Evolutionary conservation across 208 protist genomes (phyloP), one percentile per base, ranked within the genome.

Genomic region (Wallacemonas rigidus): DNA sequence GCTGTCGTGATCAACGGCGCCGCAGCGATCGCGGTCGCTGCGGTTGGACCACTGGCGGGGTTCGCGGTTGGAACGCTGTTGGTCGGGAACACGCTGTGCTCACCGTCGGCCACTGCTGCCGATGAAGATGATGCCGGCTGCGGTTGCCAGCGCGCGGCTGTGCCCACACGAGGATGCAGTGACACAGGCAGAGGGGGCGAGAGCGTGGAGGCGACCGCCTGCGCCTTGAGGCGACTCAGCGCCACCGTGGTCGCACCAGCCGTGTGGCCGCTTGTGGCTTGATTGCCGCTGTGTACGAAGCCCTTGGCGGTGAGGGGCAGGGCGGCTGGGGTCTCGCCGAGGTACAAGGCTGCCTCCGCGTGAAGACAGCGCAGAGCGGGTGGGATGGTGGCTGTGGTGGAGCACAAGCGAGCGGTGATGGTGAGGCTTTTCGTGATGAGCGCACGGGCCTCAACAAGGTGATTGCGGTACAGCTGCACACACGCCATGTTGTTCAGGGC

Each of bases 401-500:
- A 65, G 60, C 60, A 65, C 41, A 83, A 72, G 62, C 77, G 55
- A 57, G 71, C 55, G 12, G 80, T 81, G 60, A 85, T 70, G 43
- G 47, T 57, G n/a, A 85, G 61, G 17, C 76, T 85, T 45, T 76
- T 74, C 67, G 72, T 67, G 56, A 85, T 61, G 15, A 81, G 71
- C 39, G 44, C 38, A 54, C 55, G 56, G 48, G 82, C 77, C 60
- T 51, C 47, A 1, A 56, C 56, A 55, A 80, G 81, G 14, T 80
- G 71, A 50, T 74, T 53, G 3, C 69, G 70, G 64, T 75, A 80
- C 11, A 80, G 48, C 39, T 77, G 69, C 67, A 82, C 69, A 38
- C 74, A 77, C 40, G 82, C 82, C 53, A 76, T 61, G 74, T 87
- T 87, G 60, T 87, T 83, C 44, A 84, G 75, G 40, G 82, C 82